Base-by-base conservation (phyloP, 2,329 filamentous ascomycete genomes). In the Chalaropsis ovoidea region DNA sequence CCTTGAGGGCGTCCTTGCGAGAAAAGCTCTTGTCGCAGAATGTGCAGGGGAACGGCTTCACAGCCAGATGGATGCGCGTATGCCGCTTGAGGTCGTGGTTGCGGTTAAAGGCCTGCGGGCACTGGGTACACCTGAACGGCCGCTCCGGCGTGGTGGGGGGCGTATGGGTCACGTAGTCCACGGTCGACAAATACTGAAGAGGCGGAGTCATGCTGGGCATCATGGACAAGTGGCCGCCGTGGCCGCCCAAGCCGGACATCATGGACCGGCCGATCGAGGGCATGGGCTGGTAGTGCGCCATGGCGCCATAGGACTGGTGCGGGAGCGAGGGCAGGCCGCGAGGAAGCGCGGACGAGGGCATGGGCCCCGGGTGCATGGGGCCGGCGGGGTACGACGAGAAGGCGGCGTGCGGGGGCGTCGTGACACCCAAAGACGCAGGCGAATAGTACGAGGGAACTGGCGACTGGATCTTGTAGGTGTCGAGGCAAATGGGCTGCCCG, bases 11-110 rank as follows among this genome's bases (percentile, higher is more conserved):
- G 75, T 97, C 94, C 74, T 97, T 97, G 67, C 94, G 82, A 2
- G 92, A 96, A 72, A 99, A 99, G 73, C 89, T 94, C 82, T 97
- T 97, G 68, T 95, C 91, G 74, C 94, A 99, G 72, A 88, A 87
- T 6, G 80, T 84, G 74, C 94, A 99, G 0, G 92, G 92, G 74
- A 93, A 97, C 0, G 94, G 94, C 79, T 99, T 99, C 49, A 97
- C 90, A 0, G 91, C 89, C 67, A 97, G 77, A 75, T 99, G 94
- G 67, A 97, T 97, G 62, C 91, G 81, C 79, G 96, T 96, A 75
- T 99, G 94, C 63, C 94, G 83, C 77, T 99, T 99, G 71, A 97
- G 76, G 72, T 97, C 94, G 73, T 97, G 94, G 70, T 97, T 97
- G 3, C 94, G 82, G 75, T 95, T 97, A 78, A 99, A 99, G 45